These are phyloP conservation scores for Clarireedia monteithiana DNA, from an alignment of 2,329 filamentous ascomycete species.

Conservation along the genomic window DNA sequence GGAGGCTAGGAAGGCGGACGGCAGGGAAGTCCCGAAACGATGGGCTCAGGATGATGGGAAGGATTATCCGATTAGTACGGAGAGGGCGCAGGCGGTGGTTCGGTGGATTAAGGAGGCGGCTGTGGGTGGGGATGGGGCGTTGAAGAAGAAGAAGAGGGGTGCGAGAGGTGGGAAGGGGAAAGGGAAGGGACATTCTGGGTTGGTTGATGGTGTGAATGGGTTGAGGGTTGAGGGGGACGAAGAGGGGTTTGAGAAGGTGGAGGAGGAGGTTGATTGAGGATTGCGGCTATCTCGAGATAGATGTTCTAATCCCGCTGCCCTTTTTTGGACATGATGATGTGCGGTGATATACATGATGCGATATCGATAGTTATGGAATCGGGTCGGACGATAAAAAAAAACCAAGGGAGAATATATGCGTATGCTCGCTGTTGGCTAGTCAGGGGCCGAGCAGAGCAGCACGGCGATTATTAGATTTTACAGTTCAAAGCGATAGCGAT, in stretches of 20 bases:
- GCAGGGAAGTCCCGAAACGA: slow-evolving; percentile 36
- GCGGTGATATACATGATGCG: too few relatives aligned
- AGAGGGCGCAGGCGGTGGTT: slow-evolving; percentile 60
- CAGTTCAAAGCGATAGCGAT: too few relatives aligned
- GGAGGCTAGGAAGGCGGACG: slow-evolving; percentile 27
- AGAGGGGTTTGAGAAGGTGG: slow-evolving; percentile 21
- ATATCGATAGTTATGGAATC: slow-evolving; percentile 45
- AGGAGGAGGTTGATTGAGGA: slow-evolving; percentile 26
- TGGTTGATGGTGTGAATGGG: slow-evolving; percentile 13
- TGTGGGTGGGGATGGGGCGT: slow-evolving; percentile 23
- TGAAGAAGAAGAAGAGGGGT: slow-evolving; percentile 33
- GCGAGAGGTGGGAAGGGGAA: slow-evolving; percentile 15
- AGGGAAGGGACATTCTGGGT: slow-evolving; percentile 12
- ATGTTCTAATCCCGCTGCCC: too few relatives aligned
- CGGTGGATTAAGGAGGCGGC: slow-evolving; percentile 61
- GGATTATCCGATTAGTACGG: slow-evolving; percentile 63
- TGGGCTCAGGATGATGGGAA: slow-evolving; percentile 59
- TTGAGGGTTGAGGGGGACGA: slow-evolving; percentile 11
- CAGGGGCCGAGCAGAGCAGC: too few relatives aligned
- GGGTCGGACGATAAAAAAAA: slow-evolving; percentile 46
- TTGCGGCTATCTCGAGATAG: not conserved
- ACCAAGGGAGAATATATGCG: slow-evolving; percentile 50
- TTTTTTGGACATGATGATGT: too few relatives aligned
- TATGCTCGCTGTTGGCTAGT: slow-evolving; percentile 20
- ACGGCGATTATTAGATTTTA: too few relatives aligned